Evolutionary conservation across 2,329 filamentous ascomycete genomes (phyloP).

Genomic region (Fusarium bulbicola): DNA sequence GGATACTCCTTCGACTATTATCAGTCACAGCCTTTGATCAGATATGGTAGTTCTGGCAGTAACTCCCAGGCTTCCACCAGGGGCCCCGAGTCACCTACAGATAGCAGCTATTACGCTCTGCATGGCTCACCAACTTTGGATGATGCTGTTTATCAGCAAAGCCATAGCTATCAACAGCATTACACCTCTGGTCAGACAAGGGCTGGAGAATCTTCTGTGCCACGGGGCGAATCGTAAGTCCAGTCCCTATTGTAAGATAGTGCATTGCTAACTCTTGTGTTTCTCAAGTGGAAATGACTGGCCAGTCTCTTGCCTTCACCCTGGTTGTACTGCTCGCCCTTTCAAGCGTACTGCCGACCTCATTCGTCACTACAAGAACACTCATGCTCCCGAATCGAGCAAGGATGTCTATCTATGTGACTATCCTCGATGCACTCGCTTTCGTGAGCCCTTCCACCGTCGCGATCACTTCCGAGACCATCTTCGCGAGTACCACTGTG

Average conservation of each 20-base stretch:
- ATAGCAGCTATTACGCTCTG: conserved; percentile 27
- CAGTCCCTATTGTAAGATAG: background rate
- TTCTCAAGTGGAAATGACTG: conserved; percentile 42
- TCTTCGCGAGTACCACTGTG: conserved; percentile 63
- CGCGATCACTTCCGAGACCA: conserved; percentile 68
- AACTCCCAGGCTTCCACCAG: conserved; percentile 40
- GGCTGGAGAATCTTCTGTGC: background rate
- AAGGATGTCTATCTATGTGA: conserved; percentile 61
- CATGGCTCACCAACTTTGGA: conserved; percentile 19
- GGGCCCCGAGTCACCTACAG: conserved; percentile 41
- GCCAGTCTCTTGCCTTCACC: conserved; percentile 51
- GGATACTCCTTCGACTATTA: conserved; percentile 29
- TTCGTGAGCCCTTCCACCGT: conserved; percentile 58
- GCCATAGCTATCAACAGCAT: conserved; percentile 16
- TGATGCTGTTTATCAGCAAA: conserved; percentile 23
- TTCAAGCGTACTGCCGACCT: conserved; percentile 66
- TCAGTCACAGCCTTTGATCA: conserved; percentile 42
- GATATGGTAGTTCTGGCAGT: conserved; percentile 44
- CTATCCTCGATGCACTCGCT: conserved; percentile 59
- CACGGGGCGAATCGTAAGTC: conserved; percentile 29
- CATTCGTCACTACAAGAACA: conserved; percentile 61
- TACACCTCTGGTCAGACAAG: conserved; percentile 1
- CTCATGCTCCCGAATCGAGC: conserved; percentile 54
- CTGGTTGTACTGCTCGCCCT: conserved; percentile 54
- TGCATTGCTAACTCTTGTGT: conserved; percentile 7